Evolutionary conservation across 169 alveolate genomes (phyloP), one percentile per base, ranked within the genome.

Genomic region (Plasmodium yoelii): DNA sequence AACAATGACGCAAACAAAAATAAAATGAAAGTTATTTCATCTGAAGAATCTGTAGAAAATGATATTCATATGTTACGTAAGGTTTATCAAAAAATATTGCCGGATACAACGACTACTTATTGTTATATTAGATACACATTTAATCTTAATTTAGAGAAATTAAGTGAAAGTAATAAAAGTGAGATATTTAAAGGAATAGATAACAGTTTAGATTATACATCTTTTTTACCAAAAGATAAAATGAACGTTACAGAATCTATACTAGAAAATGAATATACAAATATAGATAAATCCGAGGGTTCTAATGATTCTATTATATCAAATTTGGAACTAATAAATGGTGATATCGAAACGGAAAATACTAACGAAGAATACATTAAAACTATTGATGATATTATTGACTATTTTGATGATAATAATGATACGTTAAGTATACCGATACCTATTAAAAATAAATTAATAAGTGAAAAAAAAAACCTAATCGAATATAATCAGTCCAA

Each of bases 51-150:
- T 57, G 53, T 49, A 15, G 90, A 82, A 39, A 77, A 77, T 77
- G 88, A 77, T 49, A 57, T 77, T 68, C 88, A 77, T 77, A 77
- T 77, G 88, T 18, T 77, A 55, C 88, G 88, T 68, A 77, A 77
- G 56, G 88, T 77, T 39, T 77, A 77, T 51, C 88, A 77, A 57
- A 77, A 64, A 34, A 65, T 26, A 8, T 64, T 75, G 44, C 55
- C 12, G 28, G 75, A 49, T 47, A 68, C 19, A 63, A 63, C 70
- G 5, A 77, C 88, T 24, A 77, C 73, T 15, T 77, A 77, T 44
- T 77, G 88, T 42, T 77, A 77, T 57, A 77, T 77, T 68, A 77
- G 77, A 57, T 77, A 77, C 46, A 77, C 88, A 19, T 77, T 77
- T 64, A 77, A 77, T 77, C 49, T 77, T 47, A 77, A 77, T 77